Evolutionary conservation across 805 yeast species (phyloP).

Genomic region (Jamesozyma gamospora): DNA sequence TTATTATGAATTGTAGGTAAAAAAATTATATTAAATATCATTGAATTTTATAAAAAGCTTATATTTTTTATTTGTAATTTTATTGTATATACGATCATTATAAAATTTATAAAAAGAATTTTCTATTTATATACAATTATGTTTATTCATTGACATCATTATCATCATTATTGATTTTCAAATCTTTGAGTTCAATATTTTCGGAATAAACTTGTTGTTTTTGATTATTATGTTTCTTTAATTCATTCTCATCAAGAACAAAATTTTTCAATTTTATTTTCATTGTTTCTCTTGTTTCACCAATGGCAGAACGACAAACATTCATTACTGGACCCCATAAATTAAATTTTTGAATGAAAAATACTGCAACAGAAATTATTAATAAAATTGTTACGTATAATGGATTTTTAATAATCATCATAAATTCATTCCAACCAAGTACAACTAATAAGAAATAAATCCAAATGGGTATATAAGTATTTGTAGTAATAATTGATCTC

Average conservation of each 20-base stretch:
- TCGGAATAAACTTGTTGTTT: not conserved
- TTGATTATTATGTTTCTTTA: conserved; percentile 4
- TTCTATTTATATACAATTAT: too few species aligned
- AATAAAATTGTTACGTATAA: conserved; percentile 58
- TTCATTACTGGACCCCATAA: conserved; percentile 66
- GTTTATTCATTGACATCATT: too few species aligned
- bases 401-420: conserved; percentile 82
- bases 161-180: not conserved
- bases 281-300: conserved; percentile 46
- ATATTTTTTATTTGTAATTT: too few species aligned
- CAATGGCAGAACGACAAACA: conserved; percentile 47
- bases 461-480: conserved; percentile 75
- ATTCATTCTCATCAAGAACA: conserved; percentile 40
- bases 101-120: too few species aligned
- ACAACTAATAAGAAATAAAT: conserved; percentile 62
- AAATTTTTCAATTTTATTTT: conserved; percentile 50
- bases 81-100: too few species aligned
- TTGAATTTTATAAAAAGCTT: too few species aligned
- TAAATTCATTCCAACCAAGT: conserved; percentile 92
- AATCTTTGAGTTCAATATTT: conserved; percentile 1
- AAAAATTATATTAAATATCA: too few species aligned
- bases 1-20: conserved; percentile 1
- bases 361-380: conserved; percentile 48
- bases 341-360: conserved; percentile 59
- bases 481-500: conserved; percentile 68